Conservation (phyloP, 1,284 basidiomycete species). For the Puccinia polysora region DNA sequence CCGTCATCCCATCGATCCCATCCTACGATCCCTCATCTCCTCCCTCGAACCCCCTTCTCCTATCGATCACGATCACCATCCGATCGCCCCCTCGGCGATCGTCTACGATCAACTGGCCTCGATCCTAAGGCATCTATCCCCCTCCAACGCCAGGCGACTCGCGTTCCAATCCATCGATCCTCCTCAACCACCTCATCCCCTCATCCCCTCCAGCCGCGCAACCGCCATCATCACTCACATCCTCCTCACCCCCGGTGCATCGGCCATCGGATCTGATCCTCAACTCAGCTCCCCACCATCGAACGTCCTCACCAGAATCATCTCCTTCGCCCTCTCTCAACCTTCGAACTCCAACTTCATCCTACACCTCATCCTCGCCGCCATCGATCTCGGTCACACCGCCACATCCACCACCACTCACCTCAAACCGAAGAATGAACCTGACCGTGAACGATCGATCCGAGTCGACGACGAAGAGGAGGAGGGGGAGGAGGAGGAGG, state of each 20-base stretch:
- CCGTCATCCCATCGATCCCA: background rate
- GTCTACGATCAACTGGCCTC: constrained; percentile 6
- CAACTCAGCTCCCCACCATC: background rate
- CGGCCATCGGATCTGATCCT: background rate
- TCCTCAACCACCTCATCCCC: background rate
- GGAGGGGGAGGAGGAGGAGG: too few species aligned
- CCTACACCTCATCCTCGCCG: constrained; percentile 10
- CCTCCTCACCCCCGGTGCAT: constrained; percentile 28
- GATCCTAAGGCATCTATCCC: constrained; percentile 34
- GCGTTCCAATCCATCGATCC: background rate
- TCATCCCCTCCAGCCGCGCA: background rate
- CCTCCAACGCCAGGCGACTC: background rate
- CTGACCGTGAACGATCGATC: too few species aligned
- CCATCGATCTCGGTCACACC: constrained; percentile 27
- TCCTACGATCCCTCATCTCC: constrained; percentile 6
- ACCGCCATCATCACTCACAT: constrained; percentile 10
- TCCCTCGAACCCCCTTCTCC: background rate
- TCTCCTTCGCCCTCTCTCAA: constrained; percentile 8
- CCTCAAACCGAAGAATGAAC: background rate
- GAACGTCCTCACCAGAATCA: constrained; percentile 1
- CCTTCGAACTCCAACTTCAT: background rate
- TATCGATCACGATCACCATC: constrained; percentile 7
- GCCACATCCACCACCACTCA: background rate
- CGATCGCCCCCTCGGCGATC: background rate
- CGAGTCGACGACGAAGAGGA: background rate